phyloP scores from a whole-genome alignment of 331 rosid genomes.

The Acacia pycnantha region DNA sequence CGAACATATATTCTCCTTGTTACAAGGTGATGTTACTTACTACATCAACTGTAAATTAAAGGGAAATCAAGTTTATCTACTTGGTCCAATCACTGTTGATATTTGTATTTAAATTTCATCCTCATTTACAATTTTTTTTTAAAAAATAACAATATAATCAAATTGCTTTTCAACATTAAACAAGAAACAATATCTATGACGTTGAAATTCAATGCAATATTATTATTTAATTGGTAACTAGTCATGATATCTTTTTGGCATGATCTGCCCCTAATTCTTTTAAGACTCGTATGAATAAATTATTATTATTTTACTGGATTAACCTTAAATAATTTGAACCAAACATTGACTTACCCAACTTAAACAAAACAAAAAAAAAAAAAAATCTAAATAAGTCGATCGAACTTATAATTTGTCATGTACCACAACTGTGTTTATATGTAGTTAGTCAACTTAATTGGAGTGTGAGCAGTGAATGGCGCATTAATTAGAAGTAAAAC shows the following conservation, averaged over 20 bases:
- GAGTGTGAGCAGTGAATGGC: slow-evolving; percentile 8
- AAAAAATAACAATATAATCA: not conserved
- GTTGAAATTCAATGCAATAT: not conserved
- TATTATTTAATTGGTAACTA: not conserved
- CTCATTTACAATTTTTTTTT: not conserved
- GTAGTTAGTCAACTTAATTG: slow-evolving; percentile 30
- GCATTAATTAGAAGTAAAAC: not conserved
- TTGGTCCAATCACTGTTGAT: too few relatives aligned
- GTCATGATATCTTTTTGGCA: not conserved
- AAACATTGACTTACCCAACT: not conserved
- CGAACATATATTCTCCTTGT: too few relatives aligned
- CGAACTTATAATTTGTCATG: not conserved
- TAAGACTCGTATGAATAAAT: too few relatives aligned
- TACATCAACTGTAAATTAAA: too few relatives aligned
- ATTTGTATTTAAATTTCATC: too few relatives aligned
- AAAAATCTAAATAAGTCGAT: not conserved
- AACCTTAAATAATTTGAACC: not conserved
- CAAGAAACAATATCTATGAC: too few relatives aligned
- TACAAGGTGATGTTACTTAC: too few relatives aligned
- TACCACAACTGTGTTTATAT: not conserved
- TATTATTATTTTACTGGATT: not conserved
- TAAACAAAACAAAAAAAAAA: not conserved
- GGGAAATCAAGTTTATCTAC: not conserved
- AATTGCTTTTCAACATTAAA: too few relatives aligned
- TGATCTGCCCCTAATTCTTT: not conserved